Percentiles rank a stretch among this genome's conserved stretches.
phyloP scores from a whole-genome alignment of 192 early-diverging fungal genomes.

The Polychytrium aggregatum region DNA sequence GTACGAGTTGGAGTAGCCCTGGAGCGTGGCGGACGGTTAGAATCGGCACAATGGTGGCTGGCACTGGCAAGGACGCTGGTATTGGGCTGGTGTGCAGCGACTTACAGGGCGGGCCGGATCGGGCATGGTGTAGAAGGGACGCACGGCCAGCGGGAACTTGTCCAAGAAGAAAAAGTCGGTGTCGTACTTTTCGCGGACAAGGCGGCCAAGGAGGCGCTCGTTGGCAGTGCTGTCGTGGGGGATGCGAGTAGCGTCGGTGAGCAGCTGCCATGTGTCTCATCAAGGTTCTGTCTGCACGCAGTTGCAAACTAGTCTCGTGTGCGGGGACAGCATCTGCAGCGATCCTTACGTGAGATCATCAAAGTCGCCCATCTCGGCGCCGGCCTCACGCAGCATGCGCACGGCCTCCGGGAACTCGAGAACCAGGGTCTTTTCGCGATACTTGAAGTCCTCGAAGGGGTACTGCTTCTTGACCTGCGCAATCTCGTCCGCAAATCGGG shows the following conservation, averaged over 20 bases:
- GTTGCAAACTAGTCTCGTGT: too few species aligned
- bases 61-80: too few species aligned
- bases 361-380: slow-evolving; percentile 81
- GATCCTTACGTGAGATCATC: slow-evolving; percentile 71
- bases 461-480: slow-evolving; percentile 79
- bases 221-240: slow-evolving; percentile 53
- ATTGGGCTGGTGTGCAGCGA: too few species aligned
- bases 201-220: slow-evolving; percentile 72
- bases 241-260: too few species aligned
- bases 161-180: slow-evolving; percentile 99
- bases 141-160: slow-evolving; percentile 93
- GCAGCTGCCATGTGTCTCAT: too few species aligned
- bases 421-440: slow-evolving; percentile 67
- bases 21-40: too few species aligned
- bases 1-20: slow-evolving; percentile 96
- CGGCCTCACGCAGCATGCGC: slow-evolving; percentile 73
- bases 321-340: too few species aligned
- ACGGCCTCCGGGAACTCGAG: slow-evolving; percentile 86
- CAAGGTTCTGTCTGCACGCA: too few species aligned
- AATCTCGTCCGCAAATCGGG: slow-evolving; percentile 70
- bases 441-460: slow-evolving; percentile 84
- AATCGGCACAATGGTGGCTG: too few species aligned
- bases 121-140: slow-evolving; percentile 99
- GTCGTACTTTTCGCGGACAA: slow-evolving; percentile 86
- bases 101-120: slow-evolving; percentile 64